Conservation (phyloP, 2,329 filamentous ascomycete species). For the Claviceps paspali region DNA sequence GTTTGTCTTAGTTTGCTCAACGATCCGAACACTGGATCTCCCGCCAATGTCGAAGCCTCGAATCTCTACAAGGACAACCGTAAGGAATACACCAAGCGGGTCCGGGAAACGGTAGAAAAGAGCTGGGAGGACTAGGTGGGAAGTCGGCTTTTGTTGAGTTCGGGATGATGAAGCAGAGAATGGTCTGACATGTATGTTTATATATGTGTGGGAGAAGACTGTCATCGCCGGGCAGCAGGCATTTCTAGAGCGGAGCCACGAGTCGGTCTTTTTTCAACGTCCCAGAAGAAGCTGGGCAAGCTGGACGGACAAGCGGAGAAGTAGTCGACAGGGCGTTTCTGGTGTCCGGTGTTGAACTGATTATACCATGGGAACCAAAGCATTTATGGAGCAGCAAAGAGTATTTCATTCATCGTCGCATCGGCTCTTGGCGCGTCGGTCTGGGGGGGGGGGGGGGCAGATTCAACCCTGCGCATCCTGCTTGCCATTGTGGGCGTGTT, state of each 20-base stretch:
- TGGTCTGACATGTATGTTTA: background rate
- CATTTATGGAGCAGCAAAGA: constrained; percentile 6
- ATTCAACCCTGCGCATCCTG: background rate
- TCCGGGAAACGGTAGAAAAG: constrained; percentile 95
- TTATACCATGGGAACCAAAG: constrained; percentile 16
- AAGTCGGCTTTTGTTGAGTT: background rate
- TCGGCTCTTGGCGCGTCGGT: too few species aligned
- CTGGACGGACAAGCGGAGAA: too few species aligned
- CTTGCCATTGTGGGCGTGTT: background rate
- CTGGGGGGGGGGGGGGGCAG: too few species aligned
- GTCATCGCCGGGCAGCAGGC: background rate
- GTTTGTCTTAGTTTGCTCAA: constrained; percentile 90
- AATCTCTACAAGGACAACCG: constrained; percentile 98
- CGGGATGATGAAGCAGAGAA: background rate
- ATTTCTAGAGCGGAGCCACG: background rate
- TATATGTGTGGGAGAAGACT: background rate
- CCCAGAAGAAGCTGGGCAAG: background rate
- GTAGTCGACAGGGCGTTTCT: constrained; percentile 14
- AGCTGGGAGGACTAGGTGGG: constrained; percentile 76
- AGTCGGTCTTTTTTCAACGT: background rate
- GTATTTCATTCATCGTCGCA: too few species aligned
- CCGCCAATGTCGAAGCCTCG: constrained; percentile 93
- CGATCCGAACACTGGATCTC: constrained; percentile 95
- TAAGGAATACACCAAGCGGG: constrained; percentile 89
- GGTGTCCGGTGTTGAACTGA: constrained; percentile 18